Conservation (phyloP, 257 asterid genomes). For the Forsythia suspensa region DNA sequence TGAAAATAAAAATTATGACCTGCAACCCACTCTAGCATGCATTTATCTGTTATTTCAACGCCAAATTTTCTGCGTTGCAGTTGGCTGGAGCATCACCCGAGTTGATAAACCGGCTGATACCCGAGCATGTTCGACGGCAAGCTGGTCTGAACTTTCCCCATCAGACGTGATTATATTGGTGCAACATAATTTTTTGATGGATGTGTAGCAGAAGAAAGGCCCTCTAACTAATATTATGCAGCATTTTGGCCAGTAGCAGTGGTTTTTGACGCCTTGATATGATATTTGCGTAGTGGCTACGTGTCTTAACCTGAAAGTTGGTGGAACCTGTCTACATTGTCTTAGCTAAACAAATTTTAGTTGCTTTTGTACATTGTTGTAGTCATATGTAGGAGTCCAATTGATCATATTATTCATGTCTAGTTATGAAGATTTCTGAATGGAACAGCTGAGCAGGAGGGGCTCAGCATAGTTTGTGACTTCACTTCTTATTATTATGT, state of each 20-base stretch:
- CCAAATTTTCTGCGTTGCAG: constrained; percentile 40
- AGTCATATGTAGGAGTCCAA: constrained; percentile 32
- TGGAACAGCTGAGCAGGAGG: no score
- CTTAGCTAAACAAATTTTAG: constrained; percentile 34
- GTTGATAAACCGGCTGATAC: constrained; percentile 57
- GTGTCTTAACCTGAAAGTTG: not conserved
- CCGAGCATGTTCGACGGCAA: constrained; percentile 52
- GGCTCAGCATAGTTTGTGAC: not conserved
- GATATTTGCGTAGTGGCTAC: constrained; percentile 42
- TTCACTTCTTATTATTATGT: not conserved
- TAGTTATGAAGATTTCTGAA: no score
- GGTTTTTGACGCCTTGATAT: constrained; percentile 31
- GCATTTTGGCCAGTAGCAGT: constrained; percentile 27
- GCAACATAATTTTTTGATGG: constrained; percentile 14
- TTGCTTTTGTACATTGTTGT: constrained; percentile 64
- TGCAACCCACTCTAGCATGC: not conserved
- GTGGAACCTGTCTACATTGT: constrained; percentile 26
- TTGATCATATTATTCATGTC: constrained; percentile 3
- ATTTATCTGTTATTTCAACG: constrained; percentile 2
- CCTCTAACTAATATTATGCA: constrained; percentile 12
- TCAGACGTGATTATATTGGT: constrained; percentile 33
- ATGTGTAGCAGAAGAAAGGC: constrained; percentile 15
- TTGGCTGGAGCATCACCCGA: constrained; percentile 74
- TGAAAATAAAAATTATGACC: no score
- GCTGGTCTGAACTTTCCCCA: constrained; percentile 31